Percentiles rank a stretch among this genome's conserved stretches.
phyloP scores from a whole-genome alignment of 2,329 filamentous ascomycete species.

The Fusarium abutilonis region DNA sequence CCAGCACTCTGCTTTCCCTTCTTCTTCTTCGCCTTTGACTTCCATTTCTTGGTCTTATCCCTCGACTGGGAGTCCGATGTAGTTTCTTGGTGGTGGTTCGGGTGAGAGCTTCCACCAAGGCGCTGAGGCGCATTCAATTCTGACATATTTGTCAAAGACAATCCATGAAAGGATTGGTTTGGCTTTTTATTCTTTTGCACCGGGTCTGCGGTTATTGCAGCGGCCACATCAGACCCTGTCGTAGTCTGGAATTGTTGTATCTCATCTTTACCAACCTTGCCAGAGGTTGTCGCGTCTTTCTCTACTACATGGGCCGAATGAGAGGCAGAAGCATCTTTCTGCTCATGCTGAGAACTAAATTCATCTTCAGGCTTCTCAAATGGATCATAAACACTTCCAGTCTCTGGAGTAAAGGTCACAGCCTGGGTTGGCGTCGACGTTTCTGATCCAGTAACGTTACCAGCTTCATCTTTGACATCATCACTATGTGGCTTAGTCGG shows the following conservation, averaged over 20 bases:
- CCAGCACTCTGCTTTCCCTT: conserved; percentile 27
- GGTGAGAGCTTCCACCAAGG: not conserved
- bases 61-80: conserved; percentile 10
- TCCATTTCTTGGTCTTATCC: conserved; percentile 34
- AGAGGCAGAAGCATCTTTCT: not conserved
- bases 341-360: not conserved
- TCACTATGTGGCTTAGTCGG: conserved; percentile 5
- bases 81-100: not conserved
- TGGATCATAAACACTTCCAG: conserved; percentile 19
- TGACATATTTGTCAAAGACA: conserved; percentile 5
- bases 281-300: not conserved
- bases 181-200: not conserved
- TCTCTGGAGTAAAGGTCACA: conserved; percentile 20
- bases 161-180: conserved; percentile 1
- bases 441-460: conserved; percentile 11
- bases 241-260: not conserved
- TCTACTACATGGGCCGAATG: not conserved
- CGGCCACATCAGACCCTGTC: not conserved
- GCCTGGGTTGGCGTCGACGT: conserved; percentile 24
- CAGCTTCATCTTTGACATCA: not conserved
- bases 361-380: conserved; percentile 1
- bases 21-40: conserved; percentile 42
- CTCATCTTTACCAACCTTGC: not conserved
- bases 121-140: not conserved
- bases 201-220: not conserved